A percentile compares a stretch with the other conserved stretches of the same genome.
Evolutionary conservation across 345 rosid genomes (phyloP).

Genomic region (Laguncularia racemosa): DNA sequence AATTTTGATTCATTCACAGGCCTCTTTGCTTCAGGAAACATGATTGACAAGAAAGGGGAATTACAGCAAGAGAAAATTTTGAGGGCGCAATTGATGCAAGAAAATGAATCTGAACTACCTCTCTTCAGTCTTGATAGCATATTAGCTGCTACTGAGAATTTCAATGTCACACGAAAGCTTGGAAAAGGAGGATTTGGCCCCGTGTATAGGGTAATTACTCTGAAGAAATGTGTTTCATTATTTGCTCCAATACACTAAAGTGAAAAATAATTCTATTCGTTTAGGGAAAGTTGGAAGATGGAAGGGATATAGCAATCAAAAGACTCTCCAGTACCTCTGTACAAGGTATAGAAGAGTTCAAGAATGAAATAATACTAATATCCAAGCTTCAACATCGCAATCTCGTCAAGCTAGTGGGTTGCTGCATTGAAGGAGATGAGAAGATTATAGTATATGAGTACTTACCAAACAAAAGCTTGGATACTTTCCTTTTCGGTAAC

Average conservation of each 20-base stretch:
- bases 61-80: not conserved
- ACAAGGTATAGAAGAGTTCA: too few species aligned
- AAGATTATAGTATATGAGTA: too few species aligned
- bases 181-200: conserved; percentile 11
- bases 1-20: not conserved
- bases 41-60: not conserved
- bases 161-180: conserved; percentile 1
- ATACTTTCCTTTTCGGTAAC: too few species aligned
- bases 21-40: not conserved
- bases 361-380: too few species aligned
- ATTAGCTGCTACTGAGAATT: not conserved
- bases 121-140: conserved; percentile 1
- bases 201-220: conserved; percentile 2
- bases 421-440: too few species aligned
- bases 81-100: not conserved
- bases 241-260: not conserved
- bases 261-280: not conserved
- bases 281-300: conserved; percentile 41
- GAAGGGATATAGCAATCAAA: conserved; percentile 5
- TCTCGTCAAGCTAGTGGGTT: too few species aligned
- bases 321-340: too few species aligned
- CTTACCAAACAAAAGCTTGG: too few species aligned
- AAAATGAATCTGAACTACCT: not conserved
- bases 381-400: too few species aligned
- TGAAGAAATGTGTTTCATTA: not conserved